phyloP scores from a whole-genome alignment of 345 rosid species.

The Euphorbia tirucalli region DNA sequence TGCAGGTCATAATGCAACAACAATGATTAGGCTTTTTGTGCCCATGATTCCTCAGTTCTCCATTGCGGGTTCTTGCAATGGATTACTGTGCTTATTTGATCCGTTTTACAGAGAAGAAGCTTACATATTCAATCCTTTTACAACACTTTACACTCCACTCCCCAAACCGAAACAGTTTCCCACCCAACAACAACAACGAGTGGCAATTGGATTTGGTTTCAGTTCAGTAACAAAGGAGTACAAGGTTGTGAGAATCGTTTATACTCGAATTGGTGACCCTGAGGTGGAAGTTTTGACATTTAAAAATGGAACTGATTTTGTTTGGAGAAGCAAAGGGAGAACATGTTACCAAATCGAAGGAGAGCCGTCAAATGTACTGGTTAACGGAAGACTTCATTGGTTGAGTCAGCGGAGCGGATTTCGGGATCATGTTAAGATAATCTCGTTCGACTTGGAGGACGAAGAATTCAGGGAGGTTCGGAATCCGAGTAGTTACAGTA shows the following conservation, averaged over 20 bases:
- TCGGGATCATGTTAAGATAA: background rate
- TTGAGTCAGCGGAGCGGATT: background rate
- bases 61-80: constrained; percentile 58
- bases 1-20: constrained; percentile 1
- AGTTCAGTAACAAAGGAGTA: constrained; percentile 41
- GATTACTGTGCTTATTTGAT: constrained; percentile 56
- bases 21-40: constrained; percentile 39
- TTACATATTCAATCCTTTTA: constrained; percentile 60
- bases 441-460: constrained; percentile 26
- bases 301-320: constrained; percentile 25
- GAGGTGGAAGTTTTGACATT: constrained; percentile 52
- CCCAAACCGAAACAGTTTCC: constrained; percentile 39
- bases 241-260: constrained; percentile 48
- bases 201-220: constrained; percentile 59
- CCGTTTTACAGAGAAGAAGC: constrained; percentile 38
- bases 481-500: constrained; percentile 1
- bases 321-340: constrained; percentile 24
- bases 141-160: constrained; percentile 37
- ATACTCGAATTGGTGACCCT: constrained; percentile 19
- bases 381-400: constrained; percentile 38
- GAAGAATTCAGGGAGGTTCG: constrained; percentile 27
- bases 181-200: constrained; percentile 45
- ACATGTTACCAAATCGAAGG: background rate
- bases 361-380: constrained; percentile 15
- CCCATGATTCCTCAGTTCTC: constrained; percentile 53